Percentiles rank a stretch among this genome's conserved stretches.
phyloP scores from a whole-genome alignment of 805 yeast species.

The Pichia kluyveri region DNA sequence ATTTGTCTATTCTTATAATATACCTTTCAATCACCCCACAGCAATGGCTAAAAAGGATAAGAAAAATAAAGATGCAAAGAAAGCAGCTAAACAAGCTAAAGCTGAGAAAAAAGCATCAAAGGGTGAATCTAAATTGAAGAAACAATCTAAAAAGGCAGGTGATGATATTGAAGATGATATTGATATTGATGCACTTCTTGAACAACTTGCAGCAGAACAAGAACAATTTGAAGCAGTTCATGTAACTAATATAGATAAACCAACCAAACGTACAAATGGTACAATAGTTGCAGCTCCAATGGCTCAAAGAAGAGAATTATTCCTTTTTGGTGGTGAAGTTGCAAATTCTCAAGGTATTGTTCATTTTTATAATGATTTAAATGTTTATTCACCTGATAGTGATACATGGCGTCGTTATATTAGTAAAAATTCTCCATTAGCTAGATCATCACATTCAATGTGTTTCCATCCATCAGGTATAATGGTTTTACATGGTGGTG shows the following conservation, averaged over 20 bases:
- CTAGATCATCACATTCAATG: conserved; percentile 90
- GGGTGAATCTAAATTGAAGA: conserved; percentile 63
- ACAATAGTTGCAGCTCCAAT: conserved; percentile 67
- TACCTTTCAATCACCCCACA: no score
- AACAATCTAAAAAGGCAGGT: conserved; percentile 65
- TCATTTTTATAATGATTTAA: conserved; percentile 75
- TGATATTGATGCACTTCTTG: conserved; percentile 77
- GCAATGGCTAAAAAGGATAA: conserved; percentile 78
- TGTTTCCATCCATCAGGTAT: conserved; percentile 88
- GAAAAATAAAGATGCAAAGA: conserved; percentile 84
- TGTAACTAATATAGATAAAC: conserved; percentile 48
- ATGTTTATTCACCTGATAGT: conserved; percentile 62
- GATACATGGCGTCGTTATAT: conserved; percentile 72
- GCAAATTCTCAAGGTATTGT: conserved; percentile 32
- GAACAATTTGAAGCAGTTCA: conserved; percentile 65
- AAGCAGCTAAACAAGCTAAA: conserved; percentile 80
- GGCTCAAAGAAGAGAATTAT: conserved; percentile 67
- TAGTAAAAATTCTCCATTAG: conserved; percentile 84
- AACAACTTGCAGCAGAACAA: conserved; percentile 72
- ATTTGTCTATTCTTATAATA: no score
- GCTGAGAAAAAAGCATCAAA: conserved; percentile 66
- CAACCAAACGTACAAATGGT: conserved; percentile 64
- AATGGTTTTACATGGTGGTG: conserved; percentile 87
- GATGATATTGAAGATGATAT: conserved; percentile 76
- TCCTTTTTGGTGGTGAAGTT: conserved; percentile 87